phyloP scores from a whole-genome alignment of 2,329 filamentous ascomycete species.

The Diaporthe batatas region DNA sequence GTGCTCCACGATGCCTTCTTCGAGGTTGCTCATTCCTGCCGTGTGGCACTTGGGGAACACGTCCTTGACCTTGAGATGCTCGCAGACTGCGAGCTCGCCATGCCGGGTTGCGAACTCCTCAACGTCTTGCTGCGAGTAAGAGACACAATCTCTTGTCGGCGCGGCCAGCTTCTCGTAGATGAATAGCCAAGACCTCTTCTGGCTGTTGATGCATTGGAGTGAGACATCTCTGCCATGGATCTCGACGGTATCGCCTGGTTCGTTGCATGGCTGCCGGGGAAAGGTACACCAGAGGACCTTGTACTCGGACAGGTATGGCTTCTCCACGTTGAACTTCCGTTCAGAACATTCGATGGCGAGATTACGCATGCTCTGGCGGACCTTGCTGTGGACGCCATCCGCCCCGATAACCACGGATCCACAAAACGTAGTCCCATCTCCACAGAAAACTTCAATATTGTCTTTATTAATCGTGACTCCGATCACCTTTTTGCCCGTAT shows the following conservation, averaged over 20 bases:
- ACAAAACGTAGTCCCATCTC: slow-evolving; percentile 43
- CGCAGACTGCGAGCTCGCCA: slow-evolving; percentile 46
- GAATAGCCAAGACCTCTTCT: slow-evolving; percentile 50
- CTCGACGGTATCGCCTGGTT: slow-evolving; percentile 48
- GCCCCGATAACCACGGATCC: slow-evolving; percentile 57
- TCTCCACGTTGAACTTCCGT: slow-evolving; percentile 44
- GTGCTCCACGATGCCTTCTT: slow-evolving; percentile 53
- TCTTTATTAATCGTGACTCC: background rate
- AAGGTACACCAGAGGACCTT: slow-evolving; percentile 52
- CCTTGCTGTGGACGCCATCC: slow-evolving; percentile 58
- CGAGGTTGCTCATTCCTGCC: slow-evolving; percentile 51
- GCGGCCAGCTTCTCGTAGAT: slow-evolving; percentile 52
- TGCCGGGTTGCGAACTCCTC: slow-evolving; percentile 48
- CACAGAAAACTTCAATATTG: slow-evolving; percentile 8
- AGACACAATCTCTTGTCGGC: slow-evolving; percentile 41
- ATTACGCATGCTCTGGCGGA: slow-evolving; percentile 52
- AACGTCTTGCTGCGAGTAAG: slow-evolving; percentile 48
- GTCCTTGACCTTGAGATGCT: slow-evolving; percentile 49
- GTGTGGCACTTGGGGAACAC: slow-evolving; percentile 47
- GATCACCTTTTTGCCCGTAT: slow-evolving; percentile 12
- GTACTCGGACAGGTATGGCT: slow-evolving; percentile 51
- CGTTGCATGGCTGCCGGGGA: slow-evolving; percentile 42
- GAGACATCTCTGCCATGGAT: slow-evolving; percentile 49
- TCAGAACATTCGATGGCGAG: slow-evolving; percentile 44
- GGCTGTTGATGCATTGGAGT: slow-evolving; percentile 49